Base-by-base conservation (phyloP, 2,329 filamentous ascomycete species). In the Penicillium sp. region DNA sequence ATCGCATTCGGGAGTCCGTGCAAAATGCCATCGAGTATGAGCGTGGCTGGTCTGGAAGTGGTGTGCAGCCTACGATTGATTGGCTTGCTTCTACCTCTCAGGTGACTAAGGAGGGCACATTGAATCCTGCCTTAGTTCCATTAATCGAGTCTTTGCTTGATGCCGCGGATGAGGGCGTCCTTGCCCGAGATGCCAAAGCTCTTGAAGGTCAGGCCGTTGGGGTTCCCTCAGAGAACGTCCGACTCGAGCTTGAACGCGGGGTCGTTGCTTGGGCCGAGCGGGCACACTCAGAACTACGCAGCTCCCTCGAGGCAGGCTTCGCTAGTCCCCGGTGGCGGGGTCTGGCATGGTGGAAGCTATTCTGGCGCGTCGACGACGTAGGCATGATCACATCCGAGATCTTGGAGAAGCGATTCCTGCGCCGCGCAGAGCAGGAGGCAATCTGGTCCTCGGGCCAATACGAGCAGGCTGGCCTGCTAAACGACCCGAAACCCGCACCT, bases 291-390 rank as follows among this genome's bases (percentile, higher is more conserved):
- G 93, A 98, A 74, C 82, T 98, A 8, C 90, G 91, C 60, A 84
- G 89, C 50, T 84, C 92, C 65, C 84, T 97, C 2, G 89, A 93
- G 62, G 77, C 85, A 45, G 92, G 91, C 0, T 93, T 97, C 65
- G 80, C 84, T 0, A 87, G 90, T n/a, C 82, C 79, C 19, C 82
- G 87, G 39, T 97, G 93, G 93, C 84, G 86, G 26, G 88, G 90
- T 61, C 80, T 96, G 4, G 84, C 87, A 16, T 98, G 93, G 93
- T 97, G 91, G 89, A 96, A 96, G 72, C 82, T 98, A 0, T 92
- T 96, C 71, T 96, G 92, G 92, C 87, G 91, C 21, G 92, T 95
- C 24, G 93, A 98, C 70, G 93, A 97, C 67, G 91, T 97, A 11
- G 86, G 87, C 3, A 89, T 93, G 82, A 87, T 96, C 54, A 87